phyloP scores from a whole-genome alignment of 305 asterid genomes.

The Solanum aculeatissimum region DNA sequence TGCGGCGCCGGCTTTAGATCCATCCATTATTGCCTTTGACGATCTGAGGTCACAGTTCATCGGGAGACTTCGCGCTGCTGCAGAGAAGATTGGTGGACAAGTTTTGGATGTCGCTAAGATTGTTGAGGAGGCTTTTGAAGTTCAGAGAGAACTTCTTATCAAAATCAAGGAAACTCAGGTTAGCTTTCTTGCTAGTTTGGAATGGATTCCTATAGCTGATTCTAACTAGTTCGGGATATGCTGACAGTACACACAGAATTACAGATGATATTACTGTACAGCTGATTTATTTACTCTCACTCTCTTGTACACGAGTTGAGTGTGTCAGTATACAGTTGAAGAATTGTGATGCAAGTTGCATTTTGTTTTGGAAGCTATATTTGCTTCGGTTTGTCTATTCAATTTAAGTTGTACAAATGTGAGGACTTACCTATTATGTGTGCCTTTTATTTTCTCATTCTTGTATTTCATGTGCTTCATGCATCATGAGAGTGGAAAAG shows the following conservation, averaged over 20 bases:
- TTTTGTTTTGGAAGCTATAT: neutral
- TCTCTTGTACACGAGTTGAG: neutral
- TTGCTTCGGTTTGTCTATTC: neutral
- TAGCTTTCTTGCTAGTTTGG: neutral
- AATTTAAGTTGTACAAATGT: neutral
- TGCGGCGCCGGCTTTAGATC: conserved; percentile 57
- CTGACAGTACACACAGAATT: neutral
- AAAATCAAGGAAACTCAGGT: conserved; percentile 74
- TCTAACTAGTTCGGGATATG: neutral
- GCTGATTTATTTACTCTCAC: neutral
- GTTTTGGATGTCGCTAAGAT: conserved; percentile 64
- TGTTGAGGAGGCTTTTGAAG: conserved; percentile 55
- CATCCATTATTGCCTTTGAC: conserved; percentile 71
- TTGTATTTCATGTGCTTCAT: neutral
- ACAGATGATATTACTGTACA: neutral
- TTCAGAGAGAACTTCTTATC: conserved; percentile 67
- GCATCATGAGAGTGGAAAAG: neutral
- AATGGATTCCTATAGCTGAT: neutral
- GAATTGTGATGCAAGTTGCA: neutral
- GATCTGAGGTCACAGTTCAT: conserved; percentile 64
- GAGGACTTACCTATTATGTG: neutral
- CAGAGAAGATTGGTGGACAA: conserved; percentile 85
- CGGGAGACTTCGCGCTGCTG: conserved; percentile 50
- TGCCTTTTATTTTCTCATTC: neutral
- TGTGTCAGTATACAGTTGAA: neutral